These are phyloP conservation scores for Russula emetica DNA, from an alignment of 768 basidiomycete genomes.

Conservation along the genomic window DNA sequence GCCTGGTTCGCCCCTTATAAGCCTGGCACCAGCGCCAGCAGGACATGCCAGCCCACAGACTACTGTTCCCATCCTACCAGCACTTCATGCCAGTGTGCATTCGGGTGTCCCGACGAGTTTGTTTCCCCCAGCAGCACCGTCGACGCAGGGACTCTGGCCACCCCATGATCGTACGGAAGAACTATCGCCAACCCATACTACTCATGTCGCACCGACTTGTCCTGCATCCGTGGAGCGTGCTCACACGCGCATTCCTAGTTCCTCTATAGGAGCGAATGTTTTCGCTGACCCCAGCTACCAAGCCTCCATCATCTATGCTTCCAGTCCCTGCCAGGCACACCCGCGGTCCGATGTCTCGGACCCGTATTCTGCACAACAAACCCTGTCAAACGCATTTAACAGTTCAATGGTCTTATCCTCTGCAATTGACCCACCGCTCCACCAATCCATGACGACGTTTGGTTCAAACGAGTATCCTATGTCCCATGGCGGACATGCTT, in stretches of 20 bases:
- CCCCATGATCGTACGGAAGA: constrained; percentile 17
- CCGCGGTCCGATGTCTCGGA: constrained; percentile 1
- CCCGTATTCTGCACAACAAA: constrained; percentile 8
- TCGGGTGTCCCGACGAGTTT: not conserved
- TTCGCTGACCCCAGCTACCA: constrained; percentile 8
- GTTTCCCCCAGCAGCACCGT: constrained; percentile 6
- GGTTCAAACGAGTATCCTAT: constrained; percentile 11
- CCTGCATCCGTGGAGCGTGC: constrained; percentile 9
- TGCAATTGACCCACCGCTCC: constrained; percentile 6
- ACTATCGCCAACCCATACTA: not conserved
- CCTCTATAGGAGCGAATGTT: constrained; percentile 2
- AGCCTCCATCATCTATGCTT: constrained; percentile 20
- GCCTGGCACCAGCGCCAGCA: constrained; percentile 5
- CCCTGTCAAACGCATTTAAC: constrained; percentile 10
- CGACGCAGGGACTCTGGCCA: constrained; percentile 20
- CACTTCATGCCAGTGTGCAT: constrained; percentile 1
- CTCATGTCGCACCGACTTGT: not conserved
- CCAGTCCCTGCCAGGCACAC: constrained; percentile 15
- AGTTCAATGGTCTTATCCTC: constrained; percentile 18
- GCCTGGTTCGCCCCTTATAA: constrained; percentile 9
- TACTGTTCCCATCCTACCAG: not conserved
- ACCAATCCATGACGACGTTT: constrained; percentile 15
- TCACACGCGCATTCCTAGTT: constrained; percentile 8
- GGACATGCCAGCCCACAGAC: constrained; percentile 12
- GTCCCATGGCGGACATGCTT: constrained; percentile 2